Percentiles rank a stretch among this genome's conserved stretches.
phyloP scores from a whole-genome alignment of 805 yeast species.

The Nakazawaea ambrosiae region DNA sequence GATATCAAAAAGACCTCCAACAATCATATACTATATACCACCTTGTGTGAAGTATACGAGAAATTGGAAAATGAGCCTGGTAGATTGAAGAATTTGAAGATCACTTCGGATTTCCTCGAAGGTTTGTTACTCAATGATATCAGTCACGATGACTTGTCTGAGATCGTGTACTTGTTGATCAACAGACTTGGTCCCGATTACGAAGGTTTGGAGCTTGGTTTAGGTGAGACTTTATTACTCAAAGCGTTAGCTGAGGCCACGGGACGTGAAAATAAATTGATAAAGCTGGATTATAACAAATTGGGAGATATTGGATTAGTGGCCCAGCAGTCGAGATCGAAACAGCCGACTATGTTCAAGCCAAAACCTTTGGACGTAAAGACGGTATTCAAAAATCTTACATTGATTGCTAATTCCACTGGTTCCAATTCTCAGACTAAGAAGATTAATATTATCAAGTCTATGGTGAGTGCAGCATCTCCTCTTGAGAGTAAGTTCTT shows the following conservation, averaged over 20 bases:
- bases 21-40: conserved; percentile 27
- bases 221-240: conserved; percentile 84
- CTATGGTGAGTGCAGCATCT: conserved; percentile 78
- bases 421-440: conserved; percentile 79
- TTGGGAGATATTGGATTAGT: conserved; percentile 89
- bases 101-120: conserved; percentile 66
- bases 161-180: conserved; percentile 77
- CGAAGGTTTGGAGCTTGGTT: conserved; percentile 87
- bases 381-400: conserved; percentile 66
- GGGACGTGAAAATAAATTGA: conserved; percentile 66
- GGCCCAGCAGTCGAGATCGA: conserved; percentile 75
- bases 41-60: conserved; percentile 62
- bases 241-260: conserved; percentile 89
- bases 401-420: conserved; percentile 66
- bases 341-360: conserved; percentile 89
- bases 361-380: conserved; percentile 74
- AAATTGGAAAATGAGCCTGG: conserved; percentile 75
- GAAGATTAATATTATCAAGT: conserved; percentile 74
- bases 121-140: conserved; percentile 53
- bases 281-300: conserved; percentile 68
- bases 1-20: conserved; percentile 3
- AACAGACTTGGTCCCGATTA: conserved; percentile 93
- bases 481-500: conserved; percentile 86
- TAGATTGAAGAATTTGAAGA: conserved; percentile 71
- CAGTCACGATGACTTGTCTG: conserved; percentile 39